phyloP scores from a whole-genome alignment of 192 early-diverging fungal species.

The Phycomyces nitens region DNA sequence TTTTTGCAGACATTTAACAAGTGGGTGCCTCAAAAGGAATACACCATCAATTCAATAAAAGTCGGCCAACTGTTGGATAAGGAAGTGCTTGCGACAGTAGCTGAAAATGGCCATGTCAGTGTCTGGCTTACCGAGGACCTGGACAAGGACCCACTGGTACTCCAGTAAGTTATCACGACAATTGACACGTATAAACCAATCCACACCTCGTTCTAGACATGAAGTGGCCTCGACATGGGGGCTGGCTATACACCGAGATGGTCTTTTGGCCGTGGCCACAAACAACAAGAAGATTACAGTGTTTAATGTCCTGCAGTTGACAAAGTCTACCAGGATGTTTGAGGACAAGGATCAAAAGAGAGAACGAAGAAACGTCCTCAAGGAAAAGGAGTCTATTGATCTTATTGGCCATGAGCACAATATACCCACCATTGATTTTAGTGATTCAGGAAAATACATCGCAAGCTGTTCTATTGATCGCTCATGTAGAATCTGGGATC shows the following conservation, averaged over 20 bases:
- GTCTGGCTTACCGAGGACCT: conserved; percentile 48
- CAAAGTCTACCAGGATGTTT: neutral
- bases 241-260: conserved; percentile 48
- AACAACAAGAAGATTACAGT: conserved; percentile 47
- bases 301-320: conserved; percentile 32
- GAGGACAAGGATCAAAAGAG: neutral
- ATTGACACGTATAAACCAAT: neutral
- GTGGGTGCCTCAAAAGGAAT: too few relatives aligned
- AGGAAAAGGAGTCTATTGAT: conserved; percentile 20
- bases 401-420: conserved; percentile 58
- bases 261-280: conserved; percentile 52
- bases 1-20: too few relatives aligned
- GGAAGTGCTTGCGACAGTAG: conserved; percentile 51
- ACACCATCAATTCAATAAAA: conserved; percentile 57
- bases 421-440: conserved; percentile 57
- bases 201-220: conserved; percentile 3
- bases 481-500: conserved; percentile 50
- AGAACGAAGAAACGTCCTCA: conserved; percentile 8
- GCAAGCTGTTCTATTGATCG: conserved; percentile 54
- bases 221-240: conserved; percentile 54
- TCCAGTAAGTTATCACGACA: conserved; percentile 33
- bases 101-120: conserved; percentile 50
- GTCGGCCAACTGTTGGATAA: conserved; percentile 47
- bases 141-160: conserved; percentile 34
- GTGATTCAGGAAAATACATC: conserved; percentile 48